These are phyloP conservation scores for Psilocybe azurescens DNA, from an alignment of 768 basidiomycete species.

Conservation along the genomic window DNA sequence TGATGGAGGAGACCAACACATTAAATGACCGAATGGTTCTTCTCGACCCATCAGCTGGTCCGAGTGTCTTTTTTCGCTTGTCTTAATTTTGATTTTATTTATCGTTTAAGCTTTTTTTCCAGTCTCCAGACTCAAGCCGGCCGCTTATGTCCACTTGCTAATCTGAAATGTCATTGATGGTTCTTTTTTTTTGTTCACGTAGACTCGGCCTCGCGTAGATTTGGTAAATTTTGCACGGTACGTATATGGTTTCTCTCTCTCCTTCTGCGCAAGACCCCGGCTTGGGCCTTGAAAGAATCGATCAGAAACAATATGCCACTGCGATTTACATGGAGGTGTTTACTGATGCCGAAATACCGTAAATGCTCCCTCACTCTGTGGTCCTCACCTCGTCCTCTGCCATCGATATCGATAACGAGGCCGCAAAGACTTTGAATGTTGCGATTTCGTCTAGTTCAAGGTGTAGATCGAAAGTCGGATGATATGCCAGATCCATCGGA, in stretches of 20 bases:
- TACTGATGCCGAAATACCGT: conserved; percentile 2
- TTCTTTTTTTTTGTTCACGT: not conserved
- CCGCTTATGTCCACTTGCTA: conserved; percentile 5
- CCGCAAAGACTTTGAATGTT: conserved; percentile 4
- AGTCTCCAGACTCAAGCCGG: conserved; percentile 5
- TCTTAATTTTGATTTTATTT: not conserved
- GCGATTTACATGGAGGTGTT: conserved; percentile 1
- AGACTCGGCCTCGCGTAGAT: not conserved
- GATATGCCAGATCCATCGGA: conserved; percentile 54
- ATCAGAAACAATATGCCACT: conserved; percentile 9
- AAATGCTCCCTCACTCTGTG: not conserved
- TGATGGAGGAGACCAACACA: conserved; percentile 1
- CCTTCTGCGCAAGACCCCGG: conserved; percentile 2
- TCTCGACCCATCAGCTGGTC: not conserved
- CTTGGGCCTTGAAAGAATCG: conserved; percentile 2
- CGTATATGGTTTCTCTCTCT: conserved; percentile 11
- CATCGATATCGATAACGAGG: conserved; percentile 20
- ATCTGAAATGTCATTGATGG: conserved; percentile 3
- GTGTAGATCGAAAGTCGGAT: conserved; percentile 34
- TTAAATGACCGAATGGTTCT: conserved; percentile 5
- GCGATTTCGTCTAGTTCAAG: not conserved
- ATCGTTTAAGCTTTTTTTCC: conserved; percentile 18
- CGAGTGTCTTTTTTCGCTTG: not conserved
- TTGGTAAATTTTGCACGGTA: conserved; percentile 1
- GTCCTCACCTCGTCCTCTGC: not conserved